A percentile compares a stretch with the other conserved stretches of the same genome.
Evolutionary conservation across 345 rosid species (phyloP).

Genomic region (Eucalyptus decipiens): DNA sequence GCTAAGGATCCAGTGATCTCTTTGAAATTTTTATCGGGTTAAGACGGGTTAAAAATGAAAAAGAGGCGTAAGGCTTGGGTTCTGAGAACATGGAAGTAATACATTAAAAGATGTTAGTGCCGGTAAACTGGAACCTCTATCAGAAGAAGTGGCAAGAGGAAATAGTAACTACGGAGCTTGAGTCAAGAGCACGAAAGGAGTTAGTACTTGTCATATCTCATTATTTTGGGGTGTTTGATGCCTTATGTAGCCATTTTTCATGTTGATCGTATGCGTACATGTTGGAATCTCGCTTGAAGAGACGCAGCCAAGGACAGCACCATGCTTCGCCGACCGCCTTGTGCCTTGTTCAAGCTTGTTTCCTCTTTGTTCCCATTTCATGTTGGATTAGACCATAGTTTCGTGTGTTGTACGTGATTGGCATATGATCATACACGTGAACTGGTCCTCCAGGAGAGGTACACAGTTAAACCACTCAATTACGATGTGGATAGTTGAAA

Average conservation of each 20-base stretch:
- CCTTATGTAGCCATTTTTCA: neutral
- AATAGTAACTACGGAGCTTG: slow-evolving; percentile 6
- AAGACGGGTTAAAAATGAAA: neutral
- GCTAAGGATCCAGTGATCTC: neutral
- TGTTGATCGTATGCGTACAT: neutral
- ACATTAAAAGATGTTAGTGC: slow-evolving; percentile 6
- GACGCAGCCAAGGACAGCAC: neutral
- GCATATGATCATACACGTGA: neutral
- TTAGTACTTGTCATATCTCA: slow-evolving; percentile 48
- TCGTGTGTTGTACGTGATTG: neutral
- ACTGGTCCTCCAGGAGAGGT: neutral
- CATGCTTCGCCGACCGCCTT: neutral
- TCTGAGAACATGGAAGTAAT: neutral
- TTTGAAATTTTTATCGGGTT: neutral
- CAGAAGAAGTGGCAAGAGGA: neutral
- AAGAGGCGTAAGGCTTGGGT: slow-evolving; percentile 3
- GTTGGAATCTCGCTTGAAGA: neutral
- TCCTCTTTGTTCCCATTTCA: neutral
- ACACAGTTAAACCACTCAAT: neutral
- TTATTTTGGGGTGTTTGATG: neutral
- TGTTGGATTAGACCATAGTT: neutral
- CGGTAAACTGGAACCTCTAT: neutral
- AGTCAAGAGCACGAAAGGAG: slow-evolving; percentile 49
- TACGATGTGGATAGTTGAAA: neutral
- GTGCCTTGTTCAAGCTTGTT: neutral